Evolutionary conservation across 1,139 yeast genomes (phyloP), one percentile per base, ranked within the genome.

Genomic region (Tardiomyces blankii): DNA sequence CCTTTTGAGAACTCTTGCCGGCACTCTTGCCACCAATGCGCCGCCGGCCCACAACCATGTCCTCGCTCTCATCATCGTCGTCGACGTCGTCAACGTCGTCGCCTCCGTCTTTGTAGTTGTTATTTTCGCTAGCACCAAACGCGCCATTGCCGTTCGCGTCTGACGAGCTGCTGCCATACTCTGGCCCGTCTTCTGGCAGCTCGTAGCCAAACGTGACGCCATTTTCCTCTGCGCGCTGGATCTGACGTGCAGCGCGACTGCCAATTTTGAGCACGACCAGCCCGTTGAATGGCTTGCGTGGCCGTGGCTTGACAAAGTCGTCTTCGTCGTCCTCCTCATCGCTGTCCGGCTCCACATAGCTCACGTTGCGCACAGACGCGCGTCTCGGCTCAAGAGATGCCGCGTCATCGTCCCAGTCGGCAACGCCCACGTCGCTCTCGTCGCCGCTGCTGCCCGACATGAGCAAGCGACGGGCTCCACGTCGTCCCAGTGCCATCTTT

Each of bases 31-130:
- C 16, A 18, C 50, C 19, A 40, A 44, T 5, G 30, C 44, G 5
- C 42, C 51, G 18, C 25, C 44, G 9, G 42, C 39, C 6, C 3
- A 30, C 35, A 9, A 30, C 11, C 35, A 30, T 30, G 23, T 46
- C 30, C 9, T 46, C 53, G 18, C 53, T 57, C 25, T 46, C 49
- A 33, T 48, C 48, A 16, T 38, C 48, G 30, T 48, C 51, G n/a
- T 47, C 49, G 2, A 46, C 49, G 14, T 43, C 44, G 14, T 46
- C 46, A 13, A 43, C 45, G 21, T 43, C 49, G n/a, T n/a, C n/a
- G n/a, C 45, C 39, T 48, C 49, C 43, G 44, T 32, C 41, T 39
- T 39, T 47, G 18, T 42, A 44, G 25, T 41, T 43, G 13, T 48
- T 51, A 21, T 44, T 48, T 6, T 51, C 49, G 39, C 40, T 47